Base-by-base conservation (phyloP, 164 flowering plant genomes). In the Warburgia ugandensis region DNA sequence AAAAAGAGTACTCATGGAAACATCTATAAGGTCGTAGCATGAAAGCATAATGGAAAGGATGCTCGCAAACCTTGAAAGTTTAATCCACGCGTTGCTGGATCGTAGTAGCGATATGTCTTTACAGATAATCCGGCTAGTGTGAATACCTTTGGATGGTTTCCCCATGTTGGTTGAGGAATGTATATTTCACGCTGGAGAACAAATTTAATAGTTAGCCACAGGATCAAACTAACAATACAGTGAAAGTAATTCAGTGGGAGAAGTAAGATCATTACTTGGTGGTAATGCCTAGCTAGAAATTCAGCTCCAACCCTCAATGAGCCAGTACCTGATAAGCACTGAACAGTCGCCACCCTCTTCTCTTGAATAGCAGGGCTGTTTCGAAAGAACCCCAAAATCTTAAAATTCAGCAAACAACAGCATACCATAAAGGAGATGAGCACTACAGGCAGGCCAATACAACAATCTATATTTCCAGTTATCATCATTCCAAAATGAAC, bases 161-260 rank as follows among this genome's bases (percentile, higher is more conserved):
- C 99, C 97, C 99, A 94, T 46, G 99, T 94, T 51, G 99, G 97
- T 31, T 43, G 67, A 5, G 99, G 96, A 55, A 94, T 86, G 63
- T 83, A 94, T 14, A 94, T 84, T 11, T 72, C 74, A 25, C 70
- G 84, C 97, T 94, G 88, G 52, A 56, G 22, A 48, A 39, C 43
- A 35, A 38, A 7, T 16, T 3, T 16, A 42, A 9, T 22, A 19
- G 20, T 42, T 9, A 42, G 45, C 25, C 9, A 37, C 41, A 14
- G 41, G 22, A 20, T 17, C 10, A 5, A 42, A 7, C 10, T 16
- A 4, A 42, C 35, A 29, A 3, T 13, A 45, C 7, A 48, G 10
- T 22, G 22, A 50, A 21, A 35, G 35, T 5, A 8, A 31, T 8
- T 30, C 10, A 17, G 6, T 28, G 2, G 9, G 16, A 39, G 29